Conservation (phyloP, 2,329 filamentous ascomycete genomes). For the Akanthomyces muscarius region DNA sequence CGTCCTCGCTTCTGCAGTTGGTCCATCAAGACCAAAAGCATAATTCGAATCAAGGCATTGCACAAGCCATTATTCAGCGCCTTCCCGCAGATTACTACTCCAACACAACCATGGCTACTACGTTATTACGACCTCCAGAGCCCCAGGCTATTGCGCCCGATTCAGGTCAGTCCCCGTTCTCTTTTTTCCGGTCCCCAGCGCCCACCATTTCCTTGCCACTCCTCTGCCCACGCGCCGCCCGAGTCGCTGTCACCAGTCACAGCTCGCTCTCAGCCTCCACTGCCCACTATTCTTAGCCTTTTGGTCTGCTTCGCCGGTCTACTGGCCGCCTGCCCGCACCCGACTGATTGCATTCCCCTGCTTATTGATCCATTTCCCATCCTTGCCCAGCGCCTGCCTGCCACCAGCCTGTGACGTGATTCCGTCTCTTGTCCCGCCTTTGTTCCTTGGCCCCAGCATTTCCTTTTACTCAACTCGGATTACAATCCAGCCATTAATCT, state of each 20-base stretch:
- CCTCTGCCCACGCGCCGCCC: constrained; percentile 8
- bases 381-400: constrained; percentile 1
- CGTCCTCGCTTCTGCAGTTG: background rate
- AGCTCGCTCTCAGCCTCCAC: background rate
- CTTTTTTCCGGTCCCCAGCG: background rate
- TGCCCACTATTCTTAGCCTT: constrained; percentile 14
- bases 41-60: background rate
- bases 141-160: constrained; percentile 8
- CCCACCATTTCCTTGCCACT: constrained; percentile 12
- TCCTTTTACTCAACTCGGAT: background rate
- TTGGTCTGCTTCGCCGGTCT: constrained; percentile 5
- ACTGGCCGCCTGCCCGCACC: background rate
- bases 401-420: constrained; percentile 21
- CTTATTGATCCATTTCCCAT: constrained; percentile 16
- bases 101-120: background rate
- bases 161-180: constrained; percentile 8
- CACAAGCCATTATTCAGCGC: background rate
- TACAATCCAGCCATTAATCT: background rate
- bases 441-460: constrained; percentile 15
- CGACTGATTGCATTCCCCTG: constrained; percentile 7
- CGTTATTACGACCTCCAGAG: constrained; percentile 7
- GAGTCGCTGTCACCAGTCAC: constrained; percentile 7
- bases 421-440: constrained; percentile 10
- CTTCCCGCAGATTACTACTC: background rate
- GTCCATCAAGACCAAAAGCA: background rate